These are phyloP conservation scores for Boletellus ananas DNA, from an alignment of 768 basidiomycete species.

Conservation along the genomic window DNA sequence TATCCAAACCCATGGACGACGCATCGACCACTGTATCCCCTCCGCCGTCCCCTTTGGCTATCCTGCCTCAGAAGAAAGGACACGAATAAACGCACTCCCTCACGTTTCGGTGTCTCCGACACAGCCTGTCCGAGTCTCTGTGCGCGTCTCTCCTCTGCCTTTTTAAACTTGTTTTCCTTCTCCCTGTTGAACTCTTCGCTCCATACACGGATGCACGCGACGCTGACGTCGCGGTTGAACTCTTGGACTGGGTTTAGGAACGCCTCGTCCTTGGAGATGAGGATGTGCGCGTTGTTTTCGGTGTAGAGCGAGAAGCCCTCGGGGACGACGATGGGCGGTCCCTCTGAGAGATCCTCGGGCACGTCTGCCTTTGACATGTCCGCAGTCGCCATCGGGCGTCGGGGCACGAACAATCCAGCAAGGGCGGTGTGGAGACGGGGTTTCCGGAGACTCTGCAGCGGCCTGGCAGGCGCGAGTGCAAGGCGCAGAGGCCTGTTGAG, in stretches of 20 bases:
- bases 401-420: neutral
- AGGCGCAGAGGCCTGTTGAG: slow-evolving; percentile 31
- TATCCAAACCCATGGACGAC: slow-evolving; percentile 1
- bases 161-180: slow-evolving; percentile 61
- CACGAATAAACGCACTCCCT: slow-evolving; percentile 7
- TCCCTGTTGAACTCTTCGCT: slow-evolving; percentile 63
- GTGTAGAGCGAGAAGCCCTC: slow-evolving; percentile 76
- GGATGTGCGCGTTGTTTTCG: slow-evolving; percentile 77
- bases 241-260: slow-evolving; percentile 98
- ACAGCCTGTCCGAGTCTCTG: slow-evolving; percentile 31
- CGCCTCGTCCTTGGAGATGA: slow-evolving; percentile 72
- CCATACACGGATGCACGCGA: slow-evolving; percentile 89
- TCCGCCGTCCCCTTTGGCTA: slow-evolving; percentile 3
- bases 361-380: neutral
- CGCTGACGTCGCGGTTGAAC: slow-evolving; percentile 93
- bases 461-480: neutral
- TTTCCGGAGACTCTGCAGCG: neutral
- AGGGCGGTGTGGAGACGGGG: neutral
- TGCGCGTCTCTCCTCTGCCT: slow-evolving; percentile 46
- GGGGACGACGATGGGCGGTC: slow-evolving; percentile 46
- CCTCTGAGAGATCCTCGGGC: neutral
- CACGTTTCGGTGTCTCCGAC: slow-evolving; percentile 47
- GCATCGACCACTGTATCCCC: no score
- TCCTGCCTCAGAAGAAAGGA: slow-evolving; percentile 1
- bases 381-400: slow-evolving; percentile 7